These are phyloP conservation scores for Agaricus subrufescens DNA, from an alignment of 768 basidiomycete genomes.

Conservation along the genomic window DNA sequence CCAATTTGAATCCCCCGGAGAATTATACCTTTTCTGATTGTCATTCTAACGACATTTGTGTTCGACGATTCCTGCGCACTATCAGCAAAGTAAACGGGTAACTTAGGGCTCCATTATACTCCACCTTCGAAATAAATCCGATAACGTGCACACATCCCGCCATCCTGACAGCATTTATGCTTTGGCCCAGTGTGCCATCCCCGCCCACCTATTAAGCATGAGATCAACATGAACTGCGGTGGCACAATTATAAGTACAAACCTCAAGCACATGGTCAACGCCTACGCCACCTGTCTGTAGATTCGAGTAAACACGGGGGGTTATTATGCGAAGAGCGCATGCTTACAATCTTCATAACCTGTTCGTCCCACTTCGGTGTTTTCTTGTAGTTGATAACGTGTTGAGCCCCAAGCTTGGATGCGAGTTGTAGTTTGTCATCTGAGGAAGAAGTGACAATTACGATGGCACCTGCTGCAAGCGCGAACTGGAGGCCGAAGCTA, in stretches of 20 bases:
- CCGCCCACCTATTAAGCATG: constrained; percentile 44
- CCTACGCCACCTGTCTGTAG: constrained; percentile 32
- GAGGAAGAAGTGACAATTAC: constrained; percentile 68
- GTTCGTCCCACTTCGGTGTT: constrained; percentile 53
- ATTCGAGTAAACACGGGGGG: background rate
- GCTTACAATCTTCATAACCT: constrained; percentile 40
- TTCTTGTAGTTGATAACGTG: constrained; percentile 61
- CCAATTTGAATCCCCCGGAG: constrained; percentile 54
- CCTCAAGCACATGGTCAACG: constrained; percentile 36
- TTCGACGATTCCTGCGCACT: background rate
- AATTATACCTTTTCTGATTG: constrained; percentile 34
- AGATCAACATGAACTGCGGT: too few relatives aligned
- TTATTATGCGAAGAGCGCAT: background rate
- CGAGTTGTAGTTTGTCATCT: constrained; percentile 54
- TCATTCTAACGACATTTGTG: constrained; percentile 21
- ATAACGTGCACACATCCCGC: constrained; percentile 47
- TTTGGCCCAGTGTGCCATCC: constrained; percentile 42
- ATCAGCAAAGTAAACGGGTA: too few relatives aligned
- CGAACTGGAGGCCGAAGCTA: constrained; percentile 56
- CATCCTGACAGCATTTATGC: constrained; percentile 30
- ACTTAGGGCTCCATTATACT: background rate
- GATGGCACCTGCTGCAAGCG: constrained; percentile 55
- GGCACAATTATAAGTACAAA: constrained; percentile 13
- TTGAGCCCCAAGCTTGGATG: constrained; percentile 45
- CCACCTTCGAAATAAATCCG: constrained; percentile 43